Evolutionary conservation across 139 green algal species (phyloP).

Genomic region (Micractinium conductrix): DNA sequence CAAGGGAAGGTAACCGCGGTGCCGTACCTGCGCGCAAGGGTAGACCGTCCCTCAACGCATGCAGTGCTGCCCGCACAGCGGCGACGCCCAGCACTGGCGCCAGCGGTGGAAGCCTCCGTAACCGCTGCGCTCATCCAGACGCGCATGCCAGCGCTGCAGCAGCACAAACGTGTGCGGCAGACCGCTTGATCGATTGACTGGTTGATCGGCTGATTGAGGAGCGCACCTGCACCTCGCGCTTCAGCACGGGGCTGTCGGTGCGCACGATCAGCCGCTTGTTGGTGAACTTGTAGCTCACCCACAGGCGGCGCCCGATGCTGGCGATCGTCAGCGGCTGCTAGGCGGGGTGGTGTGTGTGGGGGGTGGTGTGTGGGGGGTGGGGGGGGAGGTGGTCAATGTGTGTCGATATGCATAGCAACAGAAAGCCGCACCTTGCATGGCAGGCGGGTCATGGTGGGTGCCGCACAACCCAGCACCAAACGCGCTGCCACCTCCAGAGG

Average conservation of each 20-base stretch:
- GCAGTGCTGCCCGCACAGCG: background rate
- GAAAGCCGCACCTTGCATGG: too few species aligned
- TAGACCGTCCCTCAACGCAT: too few species aligned
- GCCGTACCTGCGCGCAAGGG: too few species aligned
- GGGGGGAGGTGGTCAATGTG: background rate
- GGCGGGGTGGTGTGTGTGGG: background rate
- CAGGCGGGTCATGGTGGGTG: background rate
- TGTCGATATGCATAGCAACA: too few species aligned
- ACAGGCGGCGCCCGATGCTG: constrained; percentile 60
- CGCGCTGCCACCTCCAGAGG: background rate
- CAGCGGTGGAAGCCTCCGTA: background rate
- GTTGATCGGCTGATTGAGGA: too few species aligned
- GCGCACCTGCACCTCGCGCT: constrained; percentile 43
- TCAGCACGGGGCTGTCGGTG: constrained; percentile 63
- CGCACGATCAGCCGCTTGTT: constrained; percentile 69
- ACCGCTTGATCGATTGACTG: too few species aligned
- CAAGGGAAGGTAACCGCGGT: too few species aligned
- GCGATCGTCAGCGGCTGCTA: constrained; percentile 62
- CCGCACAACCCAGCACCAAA: background rate
- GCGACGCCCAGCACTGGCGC: too few species aligned
- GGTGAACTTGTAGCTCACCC: constrained; percentile 69
- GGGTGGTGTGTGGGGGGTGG: background rate
- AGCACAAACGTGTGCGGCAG: too few species aligned
- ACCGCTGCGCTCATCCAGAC: background rate
- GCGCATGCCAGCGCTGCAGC: too few species aligned